Conservation (phyloP, 1,139 yeast species). For the Scheffersomyces cryptocercus region DNA sequence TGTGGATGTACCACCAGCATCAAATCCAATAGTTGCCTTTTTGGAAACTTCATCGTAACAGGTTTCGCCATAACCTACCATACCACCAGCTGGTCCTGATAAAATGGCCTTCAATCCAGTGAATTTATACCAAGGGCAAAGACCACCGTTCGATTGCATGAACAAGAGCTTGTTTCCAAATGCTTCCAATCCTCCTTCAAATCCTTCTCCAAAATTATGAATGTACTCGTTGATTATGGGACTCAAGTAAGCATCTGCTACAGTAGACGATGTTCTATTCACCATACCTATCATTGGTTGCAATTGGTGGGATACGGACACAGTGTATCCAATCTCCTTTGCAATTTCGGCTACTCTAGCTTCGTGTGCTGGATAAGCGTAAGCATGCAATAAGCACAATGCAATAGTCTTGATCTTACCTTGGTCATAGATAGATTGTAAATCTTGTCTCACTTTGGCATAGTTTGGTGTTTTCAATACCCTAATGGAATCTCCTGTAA, state of each 20-base stretch:
- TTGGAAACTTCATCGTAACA: constrained; percentile 33
- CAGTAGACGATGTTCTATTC: constrained; percentile 45
- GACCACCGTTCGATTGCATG: constrained; percentile 53
- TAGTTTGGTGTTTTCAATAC: constrained; percentile 36
- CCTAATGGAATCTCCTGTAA: constrained; percentile 40
- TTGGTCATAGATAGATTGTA: constrained; percentile 23
- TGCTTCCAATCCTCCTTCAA: constrained; percentile 44
- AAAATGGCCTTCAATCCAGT: constrained; percentile 49
- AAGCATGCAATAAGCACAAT: constrained; percentile 41
- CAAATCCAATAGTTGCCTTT: constrained; percentile 47
- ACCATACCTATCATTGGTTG: constrained; percentile 51
- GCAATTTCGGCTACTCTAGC: constrained; percentile 36
- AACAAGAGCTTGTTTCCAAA: constrained; percentile 45
- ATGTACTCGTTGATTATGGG: constrained; percentile 39
- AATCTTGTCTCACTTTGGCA: constrained; percentile 19
- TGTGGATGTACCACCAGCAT: constrained; percentile 52
- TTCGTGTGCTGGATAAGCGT: constrained; percentile 44
- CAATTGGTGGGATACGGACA: constrained; percentile 42
- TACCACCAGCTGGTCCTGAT: constrained; percentile 54
- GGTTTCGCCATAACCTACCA: constrained; percentile 51
- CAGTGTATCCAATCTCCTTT: constrained; percentile 35
- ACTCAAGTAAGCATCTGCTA: constrained; percentile 46
- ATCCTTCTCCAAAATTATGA: constrained; percentile 40
- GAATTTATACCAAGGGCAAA: constrained; percentile 50
- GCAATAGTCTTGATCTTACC: constrained; percentile 38